Evolutionary conservation across 345 rosid species (phyloP).

Genomic region (Cardiospermum halicacabum): DNA sequence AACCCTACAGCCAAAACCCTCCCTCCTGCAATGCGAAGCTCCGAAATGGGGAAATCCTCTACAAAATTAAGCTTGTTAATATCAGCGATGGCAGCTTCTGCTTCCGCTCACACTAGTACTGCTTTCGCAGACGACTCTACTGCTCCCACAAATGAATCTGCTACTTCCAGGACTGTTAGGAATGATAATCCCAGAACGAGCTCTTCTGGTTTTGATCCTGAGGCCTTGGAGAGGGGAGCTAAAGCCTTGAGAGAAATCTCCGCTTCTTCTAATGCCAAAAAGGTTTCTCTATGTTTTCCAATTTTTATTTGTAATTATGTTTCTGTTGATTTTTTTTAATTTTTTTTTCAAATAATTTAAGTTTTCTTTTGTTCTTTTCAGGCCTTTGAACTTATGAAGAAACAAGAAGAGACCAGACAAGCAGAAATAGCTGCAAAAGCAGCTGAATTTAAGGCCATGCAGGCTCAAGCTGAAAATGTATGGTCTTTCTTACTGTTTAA

Average conservation of each 20-base stretch:
- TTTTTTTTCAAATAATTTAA: not conserved
- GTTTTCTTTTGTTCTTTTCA: constrained; percentile 16
- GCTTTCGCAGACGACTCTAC: constrained; percentile 67
- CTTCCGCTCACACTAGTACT: constrained; percentile 32
- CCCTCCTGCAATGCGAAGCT: no score
- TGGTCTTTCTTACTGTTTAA: no score
- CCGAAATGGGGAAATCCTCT: constrained; percentile 54
- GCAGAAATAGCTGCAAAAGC: constrained; percentile 56
- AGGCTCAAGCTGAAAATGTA: constrained; percentile 91
- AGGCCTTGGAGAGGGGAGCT: constrained; percentile 87
- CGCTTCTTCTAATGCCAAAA: constrained; percentile 64
- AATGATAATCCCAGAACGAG: constrained; percentile 76
- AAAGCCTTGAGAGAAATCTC: constrained; percentile 63
- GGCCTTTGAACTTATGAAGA: constrained; percentile 77
- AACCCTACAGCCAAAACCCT: no score
- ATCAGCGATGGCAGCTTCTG: constrained; percentile 66
- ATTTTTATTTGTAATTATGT: not conserved
- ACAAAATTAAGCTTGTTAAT: constrained; percentile 55
- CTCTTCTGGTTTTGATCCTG: constrained; percentile 88
- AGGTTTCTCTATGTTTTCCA: constrained; percentile 32
- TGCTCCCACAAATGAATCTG: constrained; percentile 32
- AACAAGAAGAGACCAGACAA: constrained; percentile 78
- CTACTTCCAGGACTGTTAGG: constrained; percentile 43
- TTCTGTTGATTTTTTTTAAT: not conserved
- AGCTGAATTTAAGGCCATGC: constrained; percentile 77